phyloP scores from a whole-genome alignment of 441 rosid species.

The Kokia cookei region DNA sequence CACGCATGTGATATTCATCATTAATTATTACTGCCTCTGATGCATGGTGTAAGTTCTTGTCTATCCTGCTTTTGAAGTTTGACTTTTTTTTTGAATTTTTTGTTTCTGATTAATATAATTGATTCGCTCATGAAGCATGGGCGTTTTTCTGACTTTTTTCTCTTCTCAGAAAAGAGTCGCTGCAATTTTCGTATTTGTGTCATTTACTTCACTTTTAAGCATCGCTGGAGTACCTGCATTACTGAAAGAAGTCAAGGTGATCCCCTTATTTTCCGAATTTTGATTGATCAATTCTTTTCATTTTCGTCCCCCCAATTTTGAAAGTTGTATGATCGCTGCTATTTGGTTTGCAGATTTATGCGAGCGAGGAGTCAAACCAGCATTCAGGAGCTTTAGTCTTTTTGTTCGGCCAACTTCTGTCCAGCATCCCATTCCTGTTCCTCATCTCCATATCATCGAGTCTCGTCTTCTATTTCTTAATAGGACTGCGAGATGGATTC shows the following conservation, averaged over 20 bases:
- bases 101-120: background rate
- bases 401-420: constrained; percentile 82
- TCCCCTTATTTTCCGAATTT: background rate
- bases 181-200: constrained; percentile 75
- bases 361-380: constrained; percentile 77
- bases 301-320: background rate
- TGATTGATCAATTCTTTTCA: background rate
- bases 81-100: background rate
- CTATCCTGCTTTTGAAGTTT: background rate
- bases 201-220: constrained; percentile 87
- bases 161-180: constrained; percentile 83
- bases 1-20: background rate
- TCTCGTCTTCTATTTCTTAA: constrained; percentile 91
- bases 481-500: constrained; percentile 81
- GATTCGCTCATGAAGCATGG: background rate
- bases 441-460: constrained; percentile 95
- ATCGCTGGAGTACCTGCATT: constrained; percentile 76
- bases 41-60: background rate
- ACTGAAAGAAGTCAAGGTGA: constrained; percentile 80
- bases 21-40: background rate
- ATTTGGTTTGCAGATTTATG: constrained; percentile 51
- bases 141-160: constrained; percentile 7
- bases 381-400: constrained; percentile 94
- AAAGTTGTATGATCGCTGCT: background rate
- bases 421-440: constrained; percentile 96